Evolutionary conservation across 1,284 basidiomycete genomes (phyloP).

Genomic region (Tausonia pullulans): DNA sequence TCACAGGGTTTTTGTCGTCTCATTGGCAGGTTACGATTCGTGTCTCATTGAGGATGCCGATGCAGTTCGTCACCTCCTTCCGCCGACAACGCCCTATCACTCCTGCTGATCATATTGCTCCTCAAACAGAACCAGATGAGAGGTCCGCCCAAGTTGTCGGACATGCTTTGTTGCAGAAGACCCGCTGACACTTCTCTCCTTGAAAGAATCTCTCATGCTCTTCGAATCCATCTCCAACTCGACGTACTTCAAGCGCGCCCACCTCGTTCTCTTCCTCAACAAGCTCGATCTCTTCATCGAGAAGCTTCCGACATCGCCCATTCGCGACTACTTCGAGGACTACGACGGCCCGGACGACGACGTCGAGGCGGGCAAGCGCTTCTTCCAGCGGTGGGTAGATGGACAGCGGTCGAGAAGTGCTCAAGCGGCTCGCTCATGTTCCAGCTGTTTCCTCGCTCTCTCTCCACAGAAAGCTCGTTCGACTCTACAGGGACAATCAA

Average conservation of each 20-base stretch:
- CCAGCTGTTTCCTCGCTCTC: no score
- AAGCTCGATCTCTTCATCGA: background rate
- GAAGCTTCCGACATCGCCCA: background rate
- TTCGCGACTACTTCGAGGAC: conserved; percentile 38
- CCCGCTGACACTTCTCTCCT: no score
- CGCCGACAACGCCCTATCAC: background rate
- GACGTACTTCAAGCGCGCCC: background rate
- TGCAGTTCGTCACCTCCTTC: background rate
- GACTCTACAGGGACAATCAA: no score
- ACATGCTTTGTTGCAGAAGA: no score
- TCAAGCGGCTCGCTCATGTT: no score
- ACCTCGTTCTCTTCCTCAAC: background rate
- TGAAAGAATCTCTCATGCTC: background rate
- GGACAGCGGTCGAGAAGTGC: no score
- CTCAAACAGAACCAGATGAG: background rate
- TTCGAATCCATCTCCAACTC: background rate
- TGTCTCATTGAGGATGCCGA: background rate
- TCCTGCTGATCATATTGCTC: no score
- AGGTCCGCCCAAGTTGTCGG: no score
- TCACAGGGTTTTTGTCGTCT: background rate
- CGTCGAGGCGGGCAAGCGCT: background rate
- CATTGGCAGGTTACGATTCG: background rate
- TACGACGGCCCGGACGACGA: conserved; percentile 39
- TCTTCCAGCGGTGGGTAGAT: background rate
- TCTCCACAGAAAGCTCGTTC: no score